These are phyloP conservation scores for Cryptococcus sp. DNA, from an alignment of 1,284 basidiomycete species.

Conservation along the genomic window DNA sequence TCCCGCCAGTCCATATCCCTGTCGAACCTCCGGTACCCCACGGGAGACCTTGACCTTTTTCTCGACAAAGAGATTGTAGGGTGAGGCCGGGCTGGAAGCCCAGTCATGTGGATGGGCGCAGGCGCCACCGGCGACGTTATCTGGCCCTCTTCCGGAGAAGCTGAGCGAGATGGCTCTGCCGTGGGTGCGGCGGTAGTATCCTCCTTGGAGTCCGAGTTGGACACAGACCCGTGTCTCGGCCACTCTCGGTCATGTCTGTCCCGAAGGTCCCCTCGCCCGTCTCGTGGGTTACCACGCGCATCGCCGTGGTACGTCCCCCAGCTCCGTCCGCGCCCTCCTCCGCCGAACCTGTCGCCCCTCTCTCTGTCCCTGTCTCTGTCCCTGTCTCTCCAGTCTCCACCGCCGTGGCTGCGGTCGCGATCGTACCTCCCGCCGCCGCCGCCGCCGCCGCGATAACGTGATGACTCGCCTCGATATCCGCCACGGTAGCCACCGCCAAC, in stretches of 20 bases:
- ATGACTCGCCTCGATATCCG: constrained; percentile 7
- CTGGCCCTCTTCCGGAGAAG: constrained; percentile 36
- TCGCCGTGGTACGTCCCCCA: constrained; percentile 3
- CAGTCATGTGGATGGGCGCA: background rate
- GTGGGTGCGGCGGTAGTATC: background rate
- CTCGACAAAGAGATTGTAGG: constrained; percentile 3
- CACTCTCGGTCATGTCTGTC: background rate
- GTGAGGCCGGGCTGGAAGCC: constrained; percentile 16
- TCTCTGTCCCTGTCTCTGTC: constrained; percentile 11
- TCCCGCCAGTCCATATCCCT: constrained; percentile 19
- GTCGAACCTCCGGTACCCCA: constrained; percentile 13
- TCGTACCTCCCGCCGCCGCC: constrained; percentile 4
- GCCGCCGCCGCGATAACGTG: too few relatives aligned
- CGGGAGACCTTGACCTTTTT: constrained; percentile 20
- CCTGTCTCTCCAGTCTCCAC: constrained; percentile 13
- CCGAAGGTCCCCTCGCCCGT: background rate
- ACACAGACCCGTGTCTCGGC: constrained; percentile 2
- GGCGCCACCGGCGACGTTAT: constrained; percentile 30
- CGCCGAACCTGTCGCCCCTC: constrained; percentile 5
- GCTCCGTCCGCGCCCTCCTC: constrained; percentile 6
- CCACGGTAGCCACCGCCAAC: background rate
- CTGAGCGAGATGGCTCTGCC: background rate
- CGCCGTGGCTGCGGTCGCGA: constrained; percentile 17
- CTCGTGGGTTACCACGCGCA: too few relatives aligned
- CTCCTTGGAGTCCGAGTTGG: background rate